phyloP scores from a whole-genome alignment of 2,329 filamentous ascomycete species.

The Ilyonectria sp. region DNA sequence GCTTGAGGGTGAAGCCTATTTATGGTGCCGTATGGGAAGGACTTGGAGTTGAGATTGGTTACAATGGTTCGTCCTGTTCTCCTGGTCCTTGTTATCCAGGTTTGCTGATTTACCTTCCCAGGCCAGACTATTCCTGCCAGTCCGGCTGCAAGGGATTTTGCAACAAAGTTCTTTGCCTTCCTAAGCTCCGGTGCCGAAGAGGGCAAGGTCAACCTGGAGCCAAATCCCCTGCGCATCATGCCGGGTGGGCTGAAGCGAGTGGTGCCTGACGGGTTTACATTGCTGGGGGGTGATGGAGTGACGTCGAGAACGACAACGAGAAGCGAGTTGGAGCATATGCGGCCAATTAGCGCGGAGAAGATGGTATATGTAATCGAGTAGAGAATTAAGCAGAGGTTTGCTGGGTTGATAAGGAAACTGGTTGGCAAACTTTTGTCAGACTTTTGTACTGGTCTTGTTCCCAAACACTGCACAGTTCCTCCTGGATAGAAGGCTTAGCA shows the following conservation, averaged over 20 bases:
- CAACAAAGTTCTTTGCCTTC: constrained; percentile 55
- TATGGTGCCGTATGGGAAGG: constrained; percentile 62
- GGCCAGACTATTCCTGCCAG: constrained; percentile 32
- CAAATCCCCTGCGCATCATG: constrained; percentile 53
- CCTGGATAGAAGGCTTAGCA: no score
- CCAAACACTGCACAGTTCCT: no score
- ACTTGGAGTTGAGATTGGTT: constrained; percentile 57
- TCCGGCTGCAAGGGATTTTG: constrained; percentile 47
- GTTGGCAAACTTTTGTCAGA: no score
- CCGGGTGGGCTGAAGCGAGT: constrained; percentile 49
- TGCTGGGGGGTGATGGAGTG: constrained; percentile 47
- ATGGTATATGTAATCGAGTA: constrained; percentile 47
- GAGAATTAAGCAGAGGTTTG: no score
- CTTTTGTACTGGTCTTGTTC: no score
- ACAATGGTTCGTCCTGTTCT: constrained; percentile 49
- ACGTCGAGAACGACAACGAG: constrained; percentile 33
- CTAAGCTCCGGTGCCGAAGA: constrained; percentile 37
- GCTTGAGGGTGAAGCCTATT: constrained; percentile 50
- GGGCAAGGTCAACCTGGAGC: constrained; percentile 34
- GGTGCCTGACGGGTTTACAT: constrained; percentile 46
- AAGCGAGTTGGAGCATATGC: constrained; percentile 53
- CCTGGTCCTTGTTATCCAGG: constrained; percentile 30
- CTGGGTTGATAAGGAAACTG: no score
- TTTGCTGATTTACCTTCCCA: not conserved
- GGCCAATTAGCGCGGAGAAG: constrained; percentile 59